Percentiles rank a stretch among this genome's conserved stretches.
Evolutionary conservation across 495 filamentous ascomycete species (phyloP).

Genomic region (Lasiosphaeria hispida): DNA sequence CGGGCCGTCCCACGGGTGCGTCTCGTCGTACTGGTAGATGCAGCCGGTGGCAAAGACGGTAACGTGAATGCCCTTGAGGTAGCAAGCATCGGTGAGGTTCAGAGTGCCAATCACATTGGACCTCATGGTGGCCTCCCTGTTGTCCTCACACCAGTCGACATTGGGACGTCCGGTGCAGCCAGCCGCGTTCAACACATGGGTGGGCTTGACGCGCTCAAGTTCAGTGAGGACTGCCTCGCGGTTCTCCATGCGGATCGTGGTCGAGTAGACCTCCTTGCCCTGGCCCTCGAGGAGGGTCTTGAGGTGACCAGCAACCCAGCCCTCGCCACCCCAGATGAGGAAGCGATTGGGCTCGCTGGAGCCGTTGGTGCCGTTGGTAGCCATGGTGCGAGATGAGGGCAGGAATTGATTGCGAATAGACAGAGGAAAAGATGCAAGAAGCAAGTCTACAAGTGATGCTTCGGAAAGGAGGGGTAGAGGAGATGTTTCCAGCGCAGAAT

Average conservation of each 20-base stretch:
- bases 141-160: slow-evolving; percentile 69
- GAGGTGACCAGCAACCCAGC: slow-evolving; percentile 64
- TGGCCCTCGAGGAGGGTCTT: slow-evolving; percentile 59
- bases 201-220: slow-evolving; percentile 56
- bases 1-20: slow-evolving; percentile 56
- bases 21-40: slow-evolving; percentile 59
- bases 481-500: background rate
- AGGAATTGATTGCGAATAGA: background rate
- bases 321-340: slow-evolving; percentile 61
- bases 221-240: slow-evolving; percentile 54
- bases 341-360: slow-evolving; percentile 38
- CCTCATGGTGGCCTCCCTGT: slow-evolving; percentile 61
- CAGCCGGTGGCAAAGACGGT: slow-evolving; percentile 67
- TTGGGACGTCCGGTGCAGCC: slow-evolving; percentile 67
- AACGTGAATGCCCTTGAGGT: slow-evolving; percentile 53
- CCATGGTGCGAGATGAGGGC: slow-evolving; percentile 16
- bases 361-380: slow-evolving; percentile 19
- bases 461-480: slow-evolving; percentile 3
- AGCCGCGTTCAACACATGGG: slow-evolving; percentile 62
- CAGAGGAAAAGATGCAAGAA: background rate
- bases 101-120: slow-evolving; percentile 63
- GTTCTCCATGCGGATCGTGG: slow-evolving; percentile 61
- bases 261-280: slow-evolving; percentile 58
- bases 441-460: background rate
- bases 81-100: slow-evolving; percentile 61